Evolutionary conservation across 1,139 yeast species (phyloP), one percentile per base, ranked within the genome.

Genomic region (Sugiyamaella sp.): DNA sequence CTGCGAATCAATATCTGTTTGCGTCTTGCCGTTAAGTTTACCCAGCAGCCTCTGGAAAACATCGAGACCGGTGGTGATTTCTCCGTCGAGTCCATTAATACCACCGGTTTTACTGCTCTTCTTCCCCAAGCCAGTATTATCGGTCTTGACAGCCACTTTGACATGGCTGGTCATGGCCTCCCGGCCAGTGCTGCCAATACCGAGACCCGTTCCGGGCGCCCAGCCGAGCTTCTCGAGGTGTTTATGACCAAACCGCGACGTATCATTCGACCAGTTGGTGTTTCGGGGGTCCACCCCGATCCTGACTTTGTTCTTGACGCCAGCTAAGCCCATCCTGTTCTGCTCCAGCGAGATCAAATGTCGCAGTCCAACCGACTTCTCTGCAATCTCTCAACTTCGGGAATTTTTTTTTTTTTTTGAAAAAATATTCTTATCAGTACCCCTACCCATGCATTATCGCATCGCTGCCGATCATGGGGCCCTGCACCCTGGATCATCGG

Each of bases 211-310:
- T 10, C 99, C 99, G 1, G 96, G 95, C 52, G 76, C 78, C 99
- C 99, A 93, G 10, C 99, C 99, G 68, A 85, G 75, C 63, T 82
- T 84, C 58, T 84, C 82, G 55, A 93, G 70, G 69, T 90, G 90
- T 65, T 86, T 82, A 68, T 88, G 97, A 1, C 99, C 99, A 66
- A 93, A 93, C 55, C 97, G 74, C 6, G 77, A 75, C 0, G 87
- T 86, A 64, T 93, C 76, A 67, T 90, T 89, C 32, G 97, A 87
- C 99, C 99, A 93, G 61, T 83, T 81, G 2, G 97, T 90, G 66
- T 93, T 93, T 65, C 98, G 77, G 16, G 99, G 99, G 72, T 93
- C 99, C 46, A 79, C 73, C 14, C 98, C 97, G 70, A 91, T 87
- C 65, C 95, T 80, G 65, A 89, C 96, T 66, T 87, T 89, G 21